Conservation (phyloP, 2,329 filamentous ascomycete genomes). For the Fusarium foetens region DNA sequence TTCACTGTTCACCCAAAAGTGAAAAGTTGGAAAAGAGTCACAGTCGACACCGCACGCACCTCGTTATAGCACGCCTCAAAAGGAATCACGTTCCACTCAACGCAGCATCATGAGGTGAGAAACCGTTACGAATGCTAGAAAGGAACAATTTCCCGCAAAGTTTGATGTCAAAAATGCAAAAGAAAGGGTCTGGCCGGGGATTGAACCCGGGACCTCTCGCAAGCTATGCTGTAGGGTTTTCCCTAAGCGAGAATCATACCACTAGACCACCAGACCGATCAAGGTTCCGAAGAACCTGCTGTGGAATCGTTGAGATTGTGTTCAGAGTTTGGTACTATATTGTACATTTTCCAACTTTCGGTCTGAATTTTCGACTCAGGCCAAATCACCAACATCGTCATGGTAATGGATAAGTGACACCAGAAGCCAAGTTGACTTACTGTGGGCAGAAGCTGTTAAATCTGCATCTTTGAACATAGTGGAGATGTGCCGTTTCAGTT, state of each 20-base stretch:
- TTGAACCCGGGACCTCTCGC: constrained; percentile 60
- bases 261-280: constrained; percentile 35
- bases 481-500: fast-evolving
- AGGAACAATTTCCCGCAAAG: fast-evolving
- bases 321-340: neutral
- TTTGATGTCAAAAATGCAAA: neutral
- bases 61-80: neutral
- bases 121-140: neutral
- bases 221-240: constrained; percentile 45
- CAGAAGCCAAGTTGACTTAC: too few species aligned
- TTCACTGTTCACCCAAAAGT: fast-evolving
- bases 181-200: constrained; percentile 53
- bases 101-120: fast-evolving
- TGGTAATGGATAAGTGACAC: neutral
- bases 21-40: neutral
- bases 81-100: fast-evolving
- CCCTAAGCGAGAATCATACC: constrained; percentile 37
- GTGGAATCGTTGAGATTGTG: neutral
- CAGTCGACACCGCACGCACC: neutral
- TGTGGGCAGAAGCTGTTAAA: neutral
- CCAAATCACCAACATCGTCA: too few species aligned
- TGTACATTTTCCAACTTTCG: too few species aligned
- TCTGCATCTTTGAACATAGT: fast-evolving
- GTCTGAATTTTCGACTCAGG: too few species aligned
- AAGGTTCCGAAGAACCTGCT: neutral